phyloP scores from a whole-genome alignment of 768 basidiomycete genomes.

The Psilocybe subaeruginosa region DNA sequence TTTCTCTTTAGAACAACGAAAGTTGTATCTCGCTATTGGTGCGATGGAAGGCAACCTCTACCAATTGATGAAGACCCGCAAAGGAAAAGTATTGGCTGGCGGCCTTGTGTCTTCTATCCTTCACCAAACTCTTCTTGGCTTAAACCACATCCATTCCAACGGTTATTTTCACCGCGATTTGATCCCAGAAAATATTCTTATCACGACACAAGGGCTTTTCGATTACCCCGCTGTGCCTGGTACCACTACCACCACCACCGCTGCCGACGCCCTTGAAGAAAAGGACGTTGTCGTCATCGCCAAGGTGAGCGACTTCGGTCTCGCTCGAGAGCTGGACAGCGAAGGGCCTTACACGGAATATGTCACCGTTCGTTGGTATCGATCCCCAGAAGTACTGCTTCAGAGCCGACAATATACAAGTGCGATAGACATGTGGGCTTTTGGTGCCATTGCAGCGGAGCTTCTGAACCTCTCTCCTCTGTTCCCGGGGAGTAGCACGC shows the following conservation, averaged over 20 bases:
- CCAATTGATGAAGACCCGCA: constrained; percentile 92
- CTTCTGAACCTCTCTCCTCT: constrained; percentile 87
- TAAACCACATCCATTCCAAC: constrained; percentile 83
- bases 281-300: constrained; percentile 91
- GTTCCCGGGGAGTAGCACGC: constrained; percentile 88
- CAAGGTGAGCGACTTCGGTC: constrained; percentile 95
- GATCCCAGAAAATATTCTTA: constrained; percentile 96
- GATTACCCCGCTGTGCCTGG: constrained; percentile 76
- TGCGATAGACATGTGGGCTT: constrained; percentile 97
- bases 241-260: constrained; percentile 48
- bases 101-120: constrained; percentile 92
- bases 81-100: constrained; percentile 85
- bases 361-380: constrained; percentile 95
- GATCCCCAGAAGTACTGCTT: constrained; percentile 91
- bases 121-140: constrained; percentile 81
- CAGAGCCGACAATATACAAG: constrained; percentile 84
- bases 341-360: constrained; percentile 95
- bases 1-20: constrained; percentile 64
- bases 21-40: constrained; percentile 95
- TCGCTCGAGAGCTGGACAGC: constrained; percentile 80
- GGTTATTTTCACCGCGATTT: constrained; percentile 98
- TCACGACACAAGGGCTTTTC: constrained; percentile 91
- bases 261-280: constrained; percentile 45
- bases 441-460: constrained; percentile 94
- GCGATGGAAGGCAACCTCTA: constrained; percentile 99